Conservation (phyloP, 2,329 filamentous ascomycete genomes). For the Aspergillus pseudoglaucus region DNA sequence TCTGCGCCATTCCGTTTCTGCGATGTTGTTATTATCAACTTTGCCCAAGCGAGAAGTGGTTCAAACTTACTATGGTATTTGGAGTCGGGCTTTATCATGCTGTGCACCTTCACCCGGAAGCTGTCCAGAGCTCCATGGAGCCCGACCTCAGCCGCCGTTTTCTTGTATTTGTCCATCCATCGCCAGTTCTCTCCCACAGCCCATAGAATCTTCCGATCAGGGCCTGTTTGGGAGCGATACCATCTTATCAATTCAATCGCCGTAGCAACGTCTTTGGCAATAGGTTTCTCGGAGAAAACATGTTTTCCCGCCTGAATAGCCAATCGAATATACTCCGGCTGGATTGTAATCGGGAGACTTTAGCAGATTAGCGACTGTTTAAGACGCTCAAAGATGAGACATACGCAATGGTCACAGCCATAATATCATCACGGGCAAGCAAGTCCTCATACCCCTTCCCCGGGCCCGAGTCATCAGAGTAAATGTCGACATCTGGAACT, state of each 20-base stretch:
- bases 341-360: slow-evolving; percentile 47
- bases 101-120: slow-evolving; percentile 45
- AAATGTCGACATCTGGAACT: slow-evolving; percentile 39
- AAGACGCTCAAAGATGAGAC: slow-evolving; percentile 6
- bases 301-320: slow-evolving; percentile 49
- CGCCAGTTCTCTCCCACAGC: slow-evolving; percentile 54
- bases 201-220: slow-evolving; percentile 34
- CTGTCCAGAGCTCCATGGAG: slow-evolving; percentile 44
- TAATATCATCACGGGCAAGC: slow-evolving; percentile 43
- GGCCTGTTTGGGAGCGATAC: slow-evolving; percentile 41
- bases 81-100: slow-evolving; percentile 40
- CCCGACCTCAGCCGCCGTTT: slow-evolving; percentile 40
- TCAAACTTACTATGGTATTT: slow-evolving; percentile 46
- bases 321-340: slow-evolving; percentile 46
- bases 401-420: slow-evolving; percentile 47
- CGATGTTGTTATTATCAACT: too few relatives aligned
- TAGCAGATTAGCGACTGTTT: not conserved
- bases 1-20: slow-evolving; percentile 52
- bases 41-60: too few relatives aligned
- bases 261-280: slow-evolving; percentile 48
- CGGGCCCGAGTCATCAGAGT: slow-evolving; percentile 48
- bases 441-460: slow-evolving; percentile 42
- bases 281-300: slow-evolving; percentile 53
- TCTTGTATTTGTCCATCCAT: slow-evolving; percentile 44
- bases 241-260: slow-evolving; percentile 47